Percentiles rank a stretch among this genome's conserved stretches.
Conservation (phyloP, 495 filamentous ascomycete species). For the Aspergillus egyptiacus region DNA sequence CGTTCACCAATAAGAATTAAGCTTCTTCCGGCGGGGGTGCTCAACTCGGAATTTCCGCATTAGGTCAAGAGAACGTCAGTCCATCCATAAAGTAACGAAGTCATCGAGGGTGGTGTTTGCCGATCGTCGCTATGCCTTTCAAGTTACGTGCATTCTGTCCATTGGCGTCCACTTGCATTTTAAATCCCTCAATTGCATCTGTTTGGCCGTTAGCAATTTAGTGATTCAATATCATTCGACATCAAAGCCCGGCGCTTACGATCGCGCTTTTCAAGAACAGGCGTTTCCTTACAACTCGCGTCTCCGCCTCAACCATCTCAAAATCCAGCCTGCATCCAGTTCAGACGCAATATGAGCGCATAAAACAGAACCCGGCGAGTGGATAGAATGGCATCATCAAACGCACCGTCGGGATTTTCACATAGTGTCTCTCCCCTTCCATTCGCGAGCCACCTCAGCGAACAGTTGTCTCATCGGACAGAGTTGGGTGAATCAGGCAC, state of each 20-base stretch:
- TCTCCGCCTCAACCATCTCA: not conserved
- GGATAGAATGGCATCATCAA: slow-evolving; percentile 20
- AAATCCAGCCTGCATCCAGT: not conserved
- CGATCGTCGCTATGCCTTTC: not conserved
- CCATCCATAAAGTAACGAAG: not conserved
- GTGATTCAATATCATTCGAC: too few species aligned
- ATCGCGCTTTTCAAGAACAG: not conserved
- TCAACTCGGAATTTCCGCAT: slow-evolving; percentile 2
- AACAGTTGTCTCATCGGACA: slow-evolving; percentile 32
- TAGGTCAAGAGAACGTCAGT: slow-evolving; percentile 7
- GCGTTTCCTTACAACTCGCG: not conserved
- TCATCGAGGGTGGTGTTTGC: not conserved
- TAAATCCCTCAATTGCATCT: not conserved
- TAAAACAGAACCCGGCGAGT: slow-evolving; percentile 1
- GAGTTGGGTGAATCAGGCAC: slow-evolving; percentile 17
- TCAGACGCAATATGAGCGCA: slow-evolving; percentile 10
- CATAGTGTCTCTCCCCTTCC: slow-evolving; percentile 20
- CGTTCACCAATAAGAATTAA: not conserved
- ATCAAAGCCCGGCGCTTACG: not conserved
- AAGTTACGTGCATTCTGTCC: not conserved
- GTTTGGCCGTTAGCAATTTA: too few species aligned
- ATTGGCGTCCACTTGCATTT: not conserved
- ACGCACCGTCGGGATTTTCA: slow-evolving; percentile 18
- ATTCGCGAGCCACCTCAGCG: slow-evolving; percentile 40
- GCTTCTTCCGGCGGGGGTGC: not conserved